Percentiles rank a stretch among this genome's conserved stretches.
phyloP scores from a whole-genome alignment of 2,329 filamentous ascomycete species.

The Kalmusia sp. region DNA sequence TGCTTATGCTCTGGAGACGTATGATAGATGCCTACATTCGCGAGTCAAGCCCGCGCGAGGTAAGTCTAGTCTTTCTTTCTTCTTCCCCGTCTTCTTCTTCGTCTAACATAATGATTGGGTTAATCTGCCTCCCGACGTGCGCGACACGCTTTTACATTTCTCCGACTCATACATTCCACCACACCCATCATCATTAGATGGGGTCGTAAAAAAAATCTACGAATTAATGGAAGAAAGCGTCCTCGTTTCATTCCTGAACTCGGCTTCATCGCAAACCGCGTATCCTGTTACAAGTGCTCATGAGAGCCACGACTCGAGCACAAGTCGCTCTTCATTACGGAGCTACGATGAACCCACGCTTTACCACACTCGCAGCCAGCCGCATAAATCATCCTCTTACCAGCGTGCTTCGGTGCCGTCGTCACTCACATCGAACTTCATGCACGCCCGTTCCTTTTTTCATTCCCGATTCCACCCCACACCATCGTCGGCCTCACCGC shows the following conservation, averaged over 20 bases:
- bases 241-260: slow-evolving; percentile 88
- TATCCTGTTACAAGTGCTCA: slow-evolving; percentile 46
- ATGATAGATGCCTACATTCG: slow-evolving; percentile 87
- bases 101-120: slow-evolving; percentile 41
- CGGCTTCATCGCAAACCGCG: slow-evolving; percentile 59
- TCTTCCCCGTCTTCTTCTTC: background rate
- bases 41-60: slow-evolving; percentile 47
- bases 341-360: slow-evolving; percentile 51
- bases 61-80: slow-evolving; percentile 17
- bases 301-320: slow-evolving; percentile 50
- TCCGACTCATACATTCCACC: slow-evolving; percentile 69
- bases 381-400: slow-evolving; percentile 39
- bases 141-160: slow-evolving; percentile 77
- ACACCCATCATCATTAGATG: slow-evolving; percentile 76
- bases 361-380: slow-evolving; percentile 33
- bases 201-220: slow-evolving; percentile 86
- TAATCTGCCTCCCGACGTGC: slow-evolving; percentile 85
- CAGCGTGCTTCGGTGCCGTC: slow-evolving; percentile 50
- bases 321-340: slow-evolving; percentile 47
- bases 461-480: slow-evolving; percentile 48
- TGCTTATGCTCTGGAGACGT: slow-evolving; percentile 84
- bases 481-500: slow-evolving; percentile 38
- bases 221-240: slow-evolving; percentile 98
- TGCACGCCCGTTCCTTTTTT: slow-evolving; percentile 43
- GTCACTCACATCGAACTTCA: slow-evolving; percentile 46